Evolutionary conservation across 2,329 filamentous ascomycete genomes (phyloP), one percentile per base, ranked within the genome.

Genomic region (Acrodontium crateriforme): DNA sequence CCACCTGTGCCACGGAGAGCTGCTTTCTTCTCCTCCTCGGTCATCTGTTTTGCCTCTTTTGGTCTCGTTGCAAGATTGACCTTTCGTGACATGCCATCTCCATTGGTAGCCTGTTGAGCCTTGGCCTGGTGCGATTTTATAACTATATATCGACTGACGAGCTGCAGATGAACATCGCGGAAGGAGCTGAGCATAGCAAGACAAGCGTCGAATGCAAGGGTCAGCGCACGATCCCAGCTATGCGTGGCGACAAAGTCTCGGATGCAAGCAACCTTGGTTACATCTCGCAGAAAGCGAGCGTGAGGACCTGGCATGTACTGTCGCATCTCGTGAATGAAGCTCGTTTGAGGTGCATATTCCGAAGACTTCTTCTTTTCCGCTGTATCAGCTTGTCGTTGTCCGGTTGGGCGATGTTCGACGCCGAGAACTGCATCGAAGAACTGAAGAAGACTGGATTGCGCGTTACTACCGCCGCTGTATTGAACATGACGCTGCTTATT

Each of bases 271-370:
- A 94, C 74, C 10, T 62, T 62, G 27, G 71, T 66, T 9, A 94
- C 75, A 37, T 91, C 78, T 38, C 79, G 69, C 3, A 98, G 66
- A 58, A 98, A 98, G 21, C 80, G 75, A 3, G 84, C 78, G 49
- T 98, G 89, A 0, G 79, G 72, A 1, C 84, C 87, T 0, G 89
- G 89, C 89, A 98, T 98, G 58, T 98, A 98, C 24, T 71, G 71
- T 33, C 87, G 78, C 89, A 98, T 98, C 40, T 98, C 89, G 48
- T 80, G 74, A 49, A 98, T 87, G 59, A 98, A 98, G 47, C 89
- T 91, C 21, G 69, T 65, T 4, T 73, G 37, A 29, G 59, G 45
- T 3, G 35, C 27, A 4, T 5, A 15, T 10, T 37, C 31, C 8
- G 35, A 58, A 2, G 29, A 24, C 23, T 68, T 66, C 28, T 62